Base-by-base conservation (phyloP, 148 eudicot genomes). In the Rhododendron vialii region DNA sequence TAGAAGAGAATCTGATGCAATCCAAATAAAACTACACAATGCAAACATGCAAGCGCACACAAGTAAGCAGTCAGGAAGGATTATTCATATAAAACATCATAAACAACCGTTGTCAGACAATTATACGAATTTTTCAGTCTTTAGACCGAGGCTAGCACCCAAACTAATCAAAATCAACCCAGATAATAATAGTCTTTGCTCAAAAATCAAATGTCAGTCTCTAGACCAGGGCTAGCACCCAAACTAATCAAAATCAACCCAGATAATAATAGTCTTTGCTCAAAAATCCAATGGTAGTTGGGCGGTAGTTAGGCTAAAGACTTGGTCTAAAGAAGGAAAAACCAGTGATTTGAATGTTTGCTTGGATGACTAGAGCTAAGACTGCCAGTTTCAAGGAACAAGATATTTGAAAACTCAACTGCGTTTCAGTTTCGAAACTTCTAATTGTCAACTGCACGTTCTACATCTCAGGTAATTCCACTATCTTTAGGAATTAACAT, bases 291-390 rank as follows among this genome's bases (percentile, higher is more conserved):
- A 43, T 18, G 53, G 11, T 83, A 35, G 80, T 22, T 7, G 24
- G 24, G 24, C 18, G 43, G 18, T 77, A 35, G 57, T 22, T 24
- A 36, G 61, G 61, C 18, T n/a, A 12, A 30, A 18, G n/a, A 71
- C 63, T 73, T 50, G 20, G 89, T 55, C 84, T 53, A 38, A n/a
- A 69, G n/a, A 38, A 5, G 36, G 33, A 55, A 80, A 50, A 76
- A 9, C 53, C 7, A 33, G 30, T 36, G 43, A 38, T 80, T 71
- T 80, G 82, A 84, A 83, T 79, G 43, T 48, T 71, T 75, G 88
- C 51, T 80, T 61, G 22, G 55, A 41, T 10, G 74, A 69, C 57
- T n/a, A 30, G 53, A 61, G 41, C 38, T 12, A 67, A 13, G 20
- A 24, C 11, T 35, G 1, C 6, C 20, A 26, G 78, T 24, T 83